phyloP scores from a whole-genome alignment of 495 filamentous ascomycete genomes.

The Aspergillus sclerotioniger region DNA sequence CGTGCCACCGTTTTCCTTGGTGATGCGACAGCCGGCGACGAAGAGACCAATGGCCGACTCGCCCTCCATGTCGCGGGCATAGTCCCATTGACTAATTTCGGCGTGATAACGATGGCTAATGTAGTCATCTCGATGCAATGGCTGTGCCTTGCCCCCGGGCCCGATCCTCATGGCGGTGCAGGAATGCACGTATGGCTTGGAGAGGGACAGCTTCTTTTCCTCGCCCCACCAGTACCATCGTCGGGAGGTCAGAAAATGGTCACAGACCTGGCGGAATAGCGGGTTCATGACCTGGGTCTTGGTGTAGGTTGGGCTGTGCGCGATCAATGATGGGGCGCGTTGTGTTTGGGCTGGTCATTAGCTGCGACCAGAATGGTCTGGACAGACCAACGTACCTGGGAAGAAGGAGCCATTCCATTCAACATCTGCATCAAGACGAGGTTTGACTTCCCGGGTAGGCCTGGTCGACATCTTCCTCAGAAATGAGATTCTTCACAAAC shows the following conservation, averaged over 20 bases:
- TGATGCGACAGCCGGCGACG: conserved; percentile 31
- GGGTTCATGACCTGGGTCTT: conserved; percentile 22
- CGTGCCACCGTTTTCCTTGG: conserved; percentile 42
- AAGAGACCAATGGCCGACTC: conserved; percentile 31
- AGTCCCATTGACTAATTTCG: conserved; percentile 10
- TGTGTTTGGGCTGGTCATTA: conserved; percentile 22
- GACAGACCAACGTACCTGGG: too few relatives aligned
- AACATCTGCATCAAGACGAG: conserved; percentile 9
- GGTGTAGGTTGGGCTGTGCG: conserved; percentile 27
- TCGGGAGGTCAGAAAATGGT: conserved; percentile 27
- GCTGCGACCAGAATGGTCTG: neutral
- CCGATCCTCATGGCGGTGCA: conserved; percentile 28
- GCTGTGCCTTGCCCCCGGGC: conserved; percentile 30
- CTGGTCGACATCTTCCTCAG: conserved; percentile 5
- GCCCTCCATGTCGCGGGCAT: conserved; percentile 22
- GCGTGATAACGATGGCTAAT: conserved; percentile 25
- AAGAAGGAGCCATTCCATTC: conserved; percentile 19
- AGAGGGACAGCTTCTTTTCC: conserved; percentile 20
- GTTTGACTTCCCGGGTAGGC: conserved; percentile 11
- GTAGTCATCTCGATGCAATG: conserved; percentile 34
- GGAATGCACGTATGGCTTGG: conserved; percentile 28
- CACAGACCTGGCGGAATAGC: conserved; percentile 23
- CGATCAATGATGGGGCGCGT: conserved; percentile 23
- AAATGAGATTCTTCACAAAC: conserved; percentile 11
- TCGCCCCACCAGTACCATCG: conserved; percentile 23